Evolutionary conservation across 495 filamentous ascomycete genomes (phyloP).

Genomic region (Neurospora sp.): DNA sequence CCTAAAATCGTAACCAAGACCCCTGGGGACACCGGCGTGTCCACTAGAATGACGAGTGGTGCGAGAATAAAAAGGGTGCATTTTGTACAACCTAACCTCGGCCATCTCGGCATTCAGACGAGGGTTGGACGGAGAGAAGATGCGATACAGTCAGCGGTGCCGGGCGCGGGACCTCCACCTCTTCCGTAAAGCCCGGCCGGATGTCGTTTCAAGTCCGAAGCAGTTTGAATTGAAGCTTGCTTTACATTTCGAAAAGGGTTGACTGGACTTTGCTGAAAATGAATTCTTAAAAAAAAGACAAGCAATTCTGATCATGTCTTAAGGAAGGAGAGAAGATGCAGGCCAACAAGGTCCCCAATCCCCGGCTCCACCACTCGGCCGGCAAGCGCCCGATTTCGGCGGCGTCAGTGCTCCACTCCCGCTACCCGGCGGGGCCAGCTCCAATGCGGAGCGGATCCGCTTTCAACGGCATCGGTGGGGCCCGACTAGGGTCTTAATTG

Average conservation of each 20-base stretch:
- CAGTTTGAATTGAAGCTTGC: too few relatives aligned
- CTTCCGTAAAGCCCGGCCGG: background rate
- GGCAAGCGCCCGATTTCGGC: background rate
- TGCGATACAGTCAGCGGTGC: background rate
- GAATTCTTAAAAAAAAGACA: too few relatives aligned
- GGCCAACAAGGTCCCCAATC: background rate
- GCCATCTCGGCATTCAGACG: background rate
- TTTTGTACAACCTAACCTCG: background rate
- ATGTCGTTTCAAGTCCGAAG: background rate
- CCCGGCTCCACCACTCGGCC: background rate
- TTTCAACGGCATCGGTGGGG: constrained; percentile 1
- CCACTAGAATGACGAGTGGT: background rate
- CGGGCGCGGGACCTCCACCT: background rate
- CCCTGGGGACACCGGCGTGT: too few relatives aligned
- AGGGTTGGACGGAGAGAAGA: background rate
- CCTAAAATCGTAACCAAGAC: background rate
- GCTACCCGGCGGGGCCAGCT: background rate
- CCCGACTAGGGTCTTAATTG: constrained; percentile 6
- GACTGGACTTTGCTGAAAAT: too few relatives aligned
- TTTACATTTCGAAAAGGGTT: too few relatives aligned
- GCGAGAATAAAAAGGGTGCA: background rate
- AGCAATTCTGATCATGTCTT: background rate
- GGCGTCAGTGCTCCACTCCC: background rate
- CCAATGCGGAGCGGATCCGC: background rate
- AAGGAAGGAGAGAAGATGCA: background rate